These are phyloP conservation scores for Xerocomellus amylosporus DNA, from an alignment of 768 basidiomycete species.

Conservation along the genomic window DNA sequence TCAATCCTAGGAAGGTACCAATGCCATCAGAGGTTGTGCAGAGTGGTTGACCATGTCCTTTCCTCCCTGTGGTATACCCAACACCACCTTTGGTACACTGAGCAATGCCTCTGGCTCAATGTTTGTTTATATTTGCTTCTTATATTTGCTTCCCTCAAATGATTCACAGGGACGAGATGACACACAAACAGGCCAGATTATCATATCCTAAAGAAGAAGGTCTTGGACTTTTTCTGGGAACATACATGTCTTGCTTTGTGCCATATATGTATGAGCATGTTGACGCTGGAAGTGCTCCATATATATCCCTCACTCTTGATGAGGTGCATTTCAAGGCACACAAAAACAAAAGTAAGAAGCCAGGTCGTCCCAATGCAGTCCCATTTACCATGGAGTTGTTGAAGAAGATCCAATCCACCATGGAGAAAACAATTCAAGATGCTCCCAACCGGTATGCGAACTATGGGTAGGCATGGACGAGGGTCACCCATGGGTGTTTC, in stretches of 20 bases:
- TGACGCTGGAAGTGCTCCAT: background rate
- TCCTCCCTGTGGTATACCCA: too few relatives aligned
- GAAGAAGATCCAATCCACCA: background rate
- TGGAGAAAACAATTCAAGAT: background rate
- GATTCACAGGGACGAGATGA: background rate
- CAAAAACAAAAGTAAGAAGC: background rate
- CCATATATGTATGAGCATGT: background rate
- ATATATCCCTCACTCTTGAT: conserved; percentile 1
- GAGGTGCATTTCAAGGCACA: conserved; percentile 7
- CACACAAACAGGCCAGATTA: background rate
- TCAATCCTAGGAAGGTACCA: too few relatives aligned
- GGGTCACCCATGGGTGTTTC: too few relatives aligned
- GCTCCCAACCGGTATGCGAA: background rate
- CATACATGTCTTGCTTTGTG: conserved; percentile 10
- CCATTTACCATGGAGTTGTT: conserved; percentile 1
- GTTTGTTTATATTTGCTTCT: too few relatives aligned
- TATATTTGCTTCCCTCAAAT: too few relatives aligned
- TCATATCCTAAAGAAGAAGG: conserved; percentile 4
- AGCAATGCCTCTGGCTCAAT: too few relatives aligned
- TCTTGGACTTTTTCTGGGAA: conserved; percentile 8
- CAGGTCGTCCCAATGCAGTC: conserved; percentile 3
- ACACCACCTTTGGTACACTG: too few relatives aligned
- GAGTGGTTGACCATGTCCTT: too few relatives aligned
- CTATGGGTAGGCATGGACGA: conserved; percentile 6
- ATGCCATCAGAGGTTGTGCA: too few relatives aligned